Conservation (phyloP, 768 basidiomycete species). For the Cystofilobasidium bisporidii region DNA sequence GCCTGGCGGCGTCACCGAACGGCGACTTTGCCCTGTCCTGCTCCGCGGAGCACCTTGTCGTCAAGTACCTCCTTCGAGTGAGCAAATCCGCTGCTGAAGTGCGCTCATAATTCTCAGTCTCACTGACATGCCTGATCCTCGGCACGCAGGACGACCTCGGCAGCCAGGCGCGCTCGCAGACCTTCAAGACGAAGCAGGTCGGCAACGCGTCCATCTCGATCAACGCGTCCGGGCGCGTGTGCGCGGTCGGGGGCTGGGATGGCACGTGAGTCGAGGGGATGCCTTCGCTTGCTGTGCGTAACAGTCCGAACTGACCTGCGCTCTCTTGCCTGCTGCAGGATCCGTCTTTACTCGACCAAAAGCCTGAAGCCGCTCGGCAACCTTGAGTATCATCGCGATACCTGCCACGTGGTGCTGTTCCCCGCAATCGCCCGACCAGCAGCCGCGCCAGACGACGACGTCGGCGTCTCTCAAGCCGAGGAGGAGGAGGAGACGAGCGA, state of each 20-base stretch:
- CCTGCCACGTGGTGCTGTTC: constrained; percentile 67
- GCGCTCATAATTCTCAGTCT: no score
- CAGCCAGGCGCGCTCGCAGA: not conserved
- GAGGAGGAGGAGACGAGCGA: constrained; percentile 29
- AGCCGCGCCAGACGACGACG: constrained; percentile 6
- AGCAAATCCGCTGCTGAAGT: no score
- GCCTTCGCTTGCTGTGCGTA: not conserved
- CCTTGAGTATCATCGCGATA: constrained; percentile 67
- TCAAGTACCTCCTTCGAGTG: constrained; percentile 31
- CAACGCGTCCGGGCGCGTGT: constrained; percentile 62
- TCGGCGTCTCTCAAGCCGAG: no score
- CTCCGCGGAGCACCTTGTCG: constrained; percentile 32
- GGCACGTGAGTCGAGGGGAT: constrained; percentile 56
- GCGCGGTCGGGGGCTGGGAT: constrained; percentile 90
- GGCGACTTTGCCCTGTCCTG: constrained; percentile 30
- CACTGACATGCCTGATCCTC: not conserved
- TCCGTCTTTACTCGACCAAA: constrained; percentile 72
- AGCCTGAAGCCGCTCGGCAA: constrained; percentile 74
- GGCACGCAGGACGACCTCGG: not conserved
- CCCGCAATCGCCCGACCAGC: constrained; percentile 40
- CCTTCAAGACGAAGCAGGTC: constrained; percentile 54
- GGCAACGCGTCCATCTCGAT: constrained; percentile 73
- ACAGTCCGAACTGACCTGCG: not conserved
- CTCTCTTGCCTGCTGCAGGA: constrained; percentile 43
- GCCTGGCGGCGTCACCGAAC: constrained; percentile 22